Evolutionary conservation across 2,329 filamentous ascomycete species (phyloP).

Genomic region (Myrmaecium sp.): DNA sequence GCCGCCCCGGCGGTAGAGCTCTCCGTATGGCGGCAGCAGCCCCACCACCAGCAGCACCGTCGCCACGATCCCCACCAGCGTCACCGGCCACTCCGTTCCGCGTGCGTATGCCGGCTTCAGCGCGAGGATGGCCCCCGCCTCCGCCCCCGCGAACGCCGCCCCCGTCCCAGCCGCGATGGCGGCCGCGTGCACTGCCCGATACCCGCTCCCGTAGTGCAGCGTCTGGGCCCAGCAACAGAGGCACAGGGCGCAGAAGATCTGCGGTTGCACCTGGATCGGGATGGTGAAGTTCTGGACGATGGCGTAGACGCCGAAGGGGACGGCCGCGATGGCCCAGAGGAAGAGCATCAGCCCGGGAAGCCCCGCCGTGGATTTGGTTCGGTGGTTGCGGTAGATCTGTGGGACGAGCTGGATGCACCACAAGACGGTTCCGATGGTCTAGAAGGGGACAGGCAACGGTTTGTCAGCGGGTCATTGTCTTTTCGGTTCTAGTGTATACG

Average conservation of each 20-base stretch:
- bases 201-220: conserved; percentile 35
- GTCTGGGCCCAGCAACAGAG: conserved; percentile 36
- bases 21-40: conserved; percentile 42
- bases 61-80: conserved; percentile 40
- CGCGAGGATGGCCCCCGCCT: conserved; percentile 40
- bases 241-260: conserved; percentile 33
- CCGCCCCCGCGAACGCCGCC: conserved; percentile 33
- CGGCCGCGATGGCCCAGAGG: conserved; percentile 36
- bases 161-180: conserved; percentile 21
- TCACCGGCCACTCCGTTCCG: conserved; percentile 37
- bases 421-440: conserved; percentile 26
- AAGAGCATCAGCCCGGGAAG: conserved; percentile 45
- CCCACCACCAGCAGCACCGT: conserved; percentile 39
- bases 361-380: conserved; percentile 42
- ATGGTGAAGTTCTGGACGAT: conserved; percentile 39
- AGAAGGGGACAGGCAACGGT: conserved; percentile 1
- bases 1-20: conserved; percentile 44
- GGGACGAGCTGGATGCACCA: conserved; percentile 21
- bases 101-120: conserved; percentile 38
- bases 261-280: conserved; percentile 36
- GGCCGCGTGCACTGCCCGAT: too few species aligned
- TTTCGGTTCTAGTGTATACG: too few species aligned
- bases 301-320: conserved; percentile 36
- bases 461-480: too few species aligned
- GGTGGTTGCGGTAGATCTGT: conserved; percentile 46